These are phyloP conservation scores for Penicillium bovifimosum DNA, from an alignment of 495 filamentous ascomycete species.

Conservation along the genomic window DNA sequence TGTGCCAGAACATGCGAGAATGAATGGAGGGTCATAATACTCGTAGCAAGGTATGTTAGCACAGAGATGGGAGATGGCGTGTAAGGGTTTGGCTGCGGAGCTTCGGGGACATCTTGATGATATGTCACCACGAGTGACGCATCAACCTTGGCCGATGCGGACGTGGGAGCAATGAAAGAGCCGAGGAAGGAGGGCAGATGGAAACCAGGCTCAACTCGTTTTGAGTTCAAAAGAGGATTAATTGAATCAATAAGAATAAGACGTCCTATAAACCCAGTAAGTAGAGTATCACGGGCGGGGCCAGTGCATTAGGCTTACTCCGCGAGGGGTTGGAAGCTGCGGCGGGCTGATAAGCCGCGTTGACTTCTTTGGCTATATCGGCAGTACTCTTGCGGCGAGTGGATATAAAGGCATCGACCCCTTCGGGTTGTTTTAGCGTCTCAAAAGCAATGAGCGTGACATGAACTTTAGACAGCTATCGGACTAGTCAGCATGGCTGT, in stretches of 20 bases:
- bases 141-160: conserved; percentile 25
- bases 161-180: conserved; percentile 28
- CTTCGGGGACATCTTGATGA: conserved; percentile 41
- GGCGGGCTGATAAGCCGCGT: conserved; percentile 22
- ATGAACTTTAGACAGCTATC: conserved; percentile 50
- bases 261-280: conserved; percentile 24
- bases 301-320: conserved; percentile 21
- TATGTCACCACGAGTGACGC: conserved; percentile 42
- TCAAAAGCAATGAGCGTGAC: conserved; percentile 75
- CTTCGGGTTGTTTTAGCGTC: conserved; percentile 54
- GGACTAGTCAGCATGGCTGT: conserved; percentile 1
- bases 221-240: conserved; percentile 34
- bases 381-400: conserved; percentile 53
- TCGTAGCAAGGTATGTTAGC: conserved; percentile 62
- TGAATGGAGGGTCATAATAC: conserved; percentile 55
- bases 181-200: conserved; percentile 37
- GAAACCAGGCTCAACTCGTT: conserved; percentile 24
- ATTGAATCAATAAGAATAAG: conserved; percentile 45
- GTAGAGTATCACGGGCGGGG: background rate
- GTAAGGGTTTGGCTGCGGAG: conserved; percentile 57
- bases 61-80: conserved; percentile 57
- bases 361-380: conserved; percentile 55
- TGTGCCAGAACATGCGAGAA: conserved; percentile 63
- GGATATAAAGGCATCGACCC: conserved; percentile 58
- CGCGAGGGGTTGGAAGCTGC: conserved; percentile 25